Evolutionary conservation across 164 flowering plant species (phyloP), one percentile per base, ranked within the genome.

Genomic region (Liquidambar formosana): DNA sequence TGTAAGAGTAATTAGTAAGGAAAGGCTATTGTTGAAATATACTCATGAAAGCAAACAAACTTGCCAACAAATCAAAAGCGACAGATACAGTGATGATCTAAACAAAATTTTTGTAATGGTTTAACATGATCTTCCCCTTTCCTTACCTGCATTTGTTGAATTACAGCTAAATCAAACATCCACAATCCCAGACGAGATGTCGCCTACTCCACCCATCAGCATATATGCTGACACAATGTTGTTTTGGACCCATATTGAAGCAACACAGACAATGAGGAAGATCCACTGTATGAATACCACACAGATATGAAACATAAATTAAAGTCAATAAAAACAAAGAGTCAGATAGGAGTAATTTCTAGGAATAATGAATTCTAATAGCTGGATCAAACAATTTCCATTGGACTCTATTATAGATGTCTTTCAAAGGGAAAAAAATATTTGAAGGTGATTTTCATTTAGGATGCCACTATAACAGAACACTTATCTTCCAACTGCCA

Each of bases 101-200:
- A n/a, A n/a, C n/a, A n/a, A n/a, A n/a, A n/a, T n/a, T n/a, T n/a
- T n/a, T n/a, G n/a, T 33, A 33, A 33, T 33, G 41, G 41, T 33
- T 33, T 33, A 33, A 33, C 41, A 33, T 2, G 6, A 33, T n/a
- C 6, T 21, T 11, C 14, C 45, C 19, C 15, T 22, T 3, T 43
- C 26, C 65, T 61, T 74, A 86, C 99, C 97, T 92, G 98, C 98
- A 94, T 89, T 83, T 85, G 93, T 67, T 92, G 96, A 64, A 85
- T 85, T 54, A 94, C 94, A 18, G 98, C 76, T 52, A 94, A 84
- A 65, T 90, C 96, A 66, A 94, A 92, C 92, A 89, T 84, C 92
- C 96, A 92, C 63, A 90, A 75, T 61, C 98, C 98, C 13, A 92
- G 89, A 26, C 96, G 87, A 23, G 98, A 94, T 49, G 83, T 71